Percentiles rank a stretch among this genome's conserved stretches.
Conservation (phyloP, 768 basidiomycete species). For the Amylocystis lapponica region DNA sequence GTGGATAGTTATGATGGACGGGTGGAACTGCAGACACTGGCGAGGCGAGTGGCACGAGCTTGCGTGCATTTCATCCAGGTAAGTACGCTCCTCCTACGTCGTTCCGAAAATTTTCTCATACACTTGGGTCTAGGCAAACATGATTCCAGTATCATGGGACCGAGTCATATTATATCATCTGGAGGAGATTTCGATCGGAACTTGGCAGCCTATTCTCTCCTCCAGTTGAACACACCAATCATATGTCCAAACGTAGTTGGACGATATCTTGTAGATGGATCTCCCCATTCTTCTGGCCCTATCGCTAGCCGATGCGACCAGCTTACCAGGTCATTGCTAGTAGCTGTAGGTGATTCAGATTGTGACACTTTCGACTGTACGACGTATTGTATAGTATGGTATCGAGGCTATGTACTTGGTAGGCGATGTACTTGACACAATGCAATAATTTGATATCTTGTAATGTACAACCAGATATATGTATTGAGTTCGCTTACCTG, state of each 20-base stretch:
- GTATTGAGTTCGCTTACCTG: too few species aligned
- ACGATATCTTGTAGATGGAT: too few species aligned
- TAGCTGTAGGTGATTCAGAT: too few species aligned
- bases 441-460: too few species aligned
- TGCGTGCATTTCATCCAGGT: slow-evolving; percentile 75
- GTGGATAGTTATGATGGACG: slow-evolving; percentile 62
- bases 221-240: slow-evolving; percentile 14
- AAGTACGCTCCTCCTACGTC: slow-evolving; percentile 10
- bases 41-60: slow-evolving; percentile 62
- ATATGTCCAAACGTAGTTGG: background rate
- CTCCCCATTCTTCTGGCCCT: too few species aligned
- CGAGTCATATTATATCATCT: slow-evolving; percentile 64
- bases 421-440: too few species aligned
- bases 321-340: too few species aligned
- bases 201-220: slow-evolving; percentile 65
- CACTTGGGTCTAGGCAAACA: slow-evolving; percentile 51
- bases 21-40: slow-evolving; percentile 60
- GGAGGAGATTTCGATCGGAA: slow-evolving; percentile 61
- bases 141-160: slow-evolving; percentile 65
- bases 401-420: too few species aligned
- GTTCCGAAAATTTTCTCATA: background rate
- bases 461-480: too few species aligned
- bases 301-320: too few species aligned
- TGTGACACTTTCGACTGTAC: too few species aligned
- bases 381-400: too few species aligned